A percentile compares a stretch with the other conserved stretches of the same genome.
phyloP scores from a whole-genome alignment of 2,329 filamentous ascomycete species.

The Pseudogymnoascus sp. region DNA sequence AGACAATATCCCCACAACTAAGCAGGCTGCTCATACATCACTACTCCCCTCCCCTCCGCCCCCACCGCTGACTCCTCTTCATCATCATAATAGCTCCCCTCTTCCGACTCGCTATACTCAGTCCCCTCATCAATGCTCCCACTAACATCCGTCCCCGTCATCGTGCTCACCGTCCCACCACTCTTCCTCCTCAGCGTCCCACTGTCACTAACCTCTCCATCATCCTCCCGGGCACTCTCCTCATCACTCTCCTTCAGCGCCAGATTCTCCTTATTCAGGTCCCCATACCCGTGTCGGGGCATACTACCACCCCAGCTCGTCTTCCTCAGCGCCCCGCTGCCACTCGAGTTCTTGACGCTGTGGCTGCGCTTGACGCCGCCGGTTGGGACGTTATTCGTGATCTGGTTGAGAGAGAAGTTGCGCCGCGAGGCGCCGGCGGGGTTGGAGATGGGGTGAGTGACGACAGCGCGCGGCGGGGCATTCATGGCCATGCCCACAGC shows the following conservation, averaged over 20 bases:
- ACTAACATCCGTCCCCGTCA: constrained; percentile 19
- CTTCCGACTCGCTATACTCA: constrained; percentile 15
- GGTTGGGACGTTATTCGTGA: constrained; percentile 59
- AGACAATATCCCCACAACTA: not conserved
- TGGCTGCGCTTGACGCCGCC: constrained; percentile 67
- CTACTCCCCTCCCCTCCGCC: not conserved
- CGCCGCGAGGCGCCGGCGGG: constrained; percentile 55
- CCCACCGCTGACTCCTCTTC: not conserved
- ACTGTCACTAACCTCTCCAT: constrained; percentile 19
- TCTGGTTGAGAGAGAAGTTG: constrained; percentile 85
- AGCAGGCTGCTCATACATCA: constrained; percentile 6
- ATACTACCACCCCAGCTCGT: constrained; percentile 55
- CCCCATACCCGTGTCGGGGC: constrained; percentile 34
- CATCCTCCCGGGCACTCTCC: constrained; percentile 17
- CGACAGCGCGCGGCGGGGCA: constrained; percentile 27
- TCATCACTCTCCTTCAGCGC: constrained; percentile 55
- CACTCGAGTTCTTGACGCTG: constrained; percentile 58
- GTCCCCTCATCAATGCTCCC: constrained; percentile 25
- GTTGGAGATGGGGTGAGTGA: constrained; percentile 29
- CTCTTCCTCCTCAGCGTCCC: constrained; percentile 26
- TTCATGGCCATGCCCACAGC: constrained; percentile 47
- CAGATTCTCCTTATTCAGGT: constrained; percentile 55
- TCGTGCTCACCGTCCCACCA: constrained; percentile 23
- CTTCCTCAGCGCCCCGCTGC: constrained; percentile 48
- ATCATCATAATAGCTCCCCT: not conserved